Evolutionary conservation across 495 filamentous ascomycete genomes (phyloP), one percentile per base, ranked within the genome.

Genomic region (Aspergillus heteromorphus): DNA sequence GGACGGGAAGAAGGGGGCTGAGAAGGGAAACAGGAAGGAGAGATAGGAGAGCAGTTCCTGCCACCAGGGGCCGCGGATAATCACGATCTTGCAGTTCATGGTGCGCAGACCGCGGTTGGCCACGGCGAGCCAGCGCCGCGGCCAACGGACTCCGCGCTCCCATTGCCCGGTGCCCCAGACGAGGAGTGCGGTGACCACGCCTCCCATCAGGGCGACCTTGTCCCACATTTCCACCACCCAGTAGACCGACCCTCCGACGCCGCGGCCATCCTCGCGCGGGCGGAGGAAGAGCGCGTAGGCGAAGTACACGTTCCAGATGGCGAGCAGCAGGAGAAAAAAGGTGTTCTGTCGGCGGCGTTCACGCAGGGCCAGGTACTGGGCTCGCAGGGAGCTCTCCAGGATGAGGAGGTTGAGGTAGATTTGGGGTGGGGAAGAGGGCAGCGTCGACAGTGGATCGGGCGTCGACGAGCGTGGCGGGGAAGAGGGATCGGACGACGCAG

Each of bases 341-440:
- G 90, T 93, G 66, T 97, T 91, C 62, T 96, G 91, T 5, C 93
- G 85, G 31, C 92, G 83, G 40, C 95, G 87, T 45, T 91, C 86
- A 19, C 91, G 89, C 43, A 97, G 79, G 51, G 88, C 84, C 48
- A 99, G 81, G 69, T 95, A 97, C 64, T 99, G 93, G 17, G 87
- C 84, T 40, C 93, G 91, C 20, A 99, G 78, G 13, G 90, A 95
- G 45, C 91, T 90, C 70, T 99, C 93, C 65, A 99, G 87, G 61
- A 99, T 92, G 49, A 99, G 78, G 34, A 99, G 87, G 68, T 99
- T 99, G 60, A 97, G 82, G 74, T 97, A 99, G 63, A 97, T 96
- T 73, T 97, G 95, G n/a, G 89, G 89, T 66, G 88, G 92, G 25
- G 92, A 90, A 56, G 87, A 92, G 10, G 93, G 92, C 25, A 95